Evolutionary conservation across 192 early-diverging fungal species (phyloP).

Genomic region (Coemansia sp.): DNA sequence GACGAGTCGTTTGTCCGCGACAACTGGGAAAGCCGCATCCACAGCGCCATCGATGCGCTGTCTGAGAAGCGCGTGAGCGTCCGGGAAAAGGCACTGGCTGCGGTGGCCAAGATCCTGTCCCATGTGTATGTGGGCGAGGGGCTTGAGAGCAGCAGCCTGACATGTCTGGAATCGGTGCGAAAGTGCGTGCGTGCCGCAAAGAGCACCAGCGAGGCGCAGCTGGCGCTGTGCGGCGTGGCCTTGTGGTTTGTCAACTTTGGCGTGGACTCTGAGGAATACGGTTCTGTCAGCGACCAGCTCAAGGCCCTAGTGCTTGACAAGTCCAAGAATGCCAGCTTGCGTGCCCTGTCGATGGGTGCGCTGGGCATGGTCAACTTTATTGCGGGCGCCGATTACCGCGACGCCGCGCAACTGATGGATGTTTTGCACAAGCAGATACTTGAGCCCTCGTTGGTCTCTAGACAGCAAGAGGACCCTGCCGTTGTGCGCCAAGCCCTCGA

Average conservation of each 20-base stretch:
- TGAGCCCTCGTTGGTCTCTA: background rate
- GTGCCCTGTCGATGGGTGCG: conserved; percentile 20
- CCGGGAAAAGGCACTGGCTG: conserved; percentile 61
- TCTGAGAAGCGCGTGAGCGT: conserved; percentile 43
- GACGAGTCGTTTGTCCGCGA: conserved; percentile 2
- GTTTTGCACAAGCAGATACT: conserved; percentile 18
- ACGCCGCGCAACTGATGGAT: conserved; percentile 25
- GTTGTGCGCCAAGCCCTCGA: conserved; percentile 34
- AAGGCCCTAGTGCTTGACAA: conserved; percentile 12
- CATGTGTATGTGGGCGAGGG: conserved; percentile 60
- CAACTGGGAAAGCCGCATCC: conserved; percentile 30
- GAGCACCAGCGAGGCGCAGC: conserved; percentile 24
- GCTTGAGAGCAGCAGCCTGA: conserved; percentile 57
- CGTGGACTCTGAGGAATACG: conserved; percentile 22
- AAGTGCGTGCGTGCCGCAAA: conserved; percentile 49
- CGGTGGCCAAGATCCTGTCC: conserved; percentile 54
- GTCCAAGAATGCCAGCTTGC: conserved; percentile 8
- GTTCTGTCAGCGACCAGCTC: conserved; percentile 13
- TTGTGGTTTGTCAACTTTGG: conserved; percentile 55
- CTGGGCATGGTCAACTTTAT: conserved; percentile 49
- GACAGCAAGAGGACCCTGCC: background rate
- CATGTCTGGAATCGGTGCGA: conserved; percentile 61
- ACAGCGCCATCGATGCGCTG: conserved; percentile 31
- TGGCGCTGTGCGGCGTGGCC: conserved; percentile 28
- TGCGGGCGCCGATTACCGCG: conserved; percentile 33